Evolutionary conservation across 1,139 yeast genomes (phyloP).

Genomic region (Groenewaldozyma sp.): DNA sequence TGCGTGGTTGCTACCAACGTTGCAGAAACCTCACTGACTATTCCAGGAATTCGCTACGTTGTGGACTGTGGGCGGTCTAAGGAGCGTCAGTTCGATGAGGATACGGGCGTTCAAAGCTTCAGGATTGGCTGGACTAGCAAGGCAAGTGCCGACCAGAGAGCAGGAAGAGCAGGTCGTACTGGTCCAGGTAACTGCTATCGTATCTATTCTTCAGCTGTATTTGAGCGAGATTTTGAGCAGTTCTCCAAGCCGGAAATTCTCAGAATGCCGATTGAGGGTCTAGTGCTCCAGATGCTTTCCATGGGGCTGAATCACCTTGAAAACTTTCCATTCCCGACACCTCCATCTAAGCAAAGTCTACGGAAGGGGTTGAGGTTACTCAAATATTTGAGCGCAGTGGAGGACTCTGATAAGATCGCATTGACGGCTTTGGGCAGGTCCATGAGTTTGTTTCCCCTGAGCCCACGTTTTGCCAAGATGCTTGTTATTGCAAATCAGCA

Average conservation of each 20-base stretch:
- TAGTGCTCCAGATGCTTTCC: slow-evolving; percentile 87
- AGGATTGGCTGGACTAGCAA: slow-evolving; percentile 90
- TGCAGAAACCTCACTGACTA: slow-evolving; percentile 95
- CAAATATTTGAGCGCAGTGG: slow-evolving; percentile 71
- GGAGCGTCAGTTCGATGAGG: slow-evolving; percentile 74
- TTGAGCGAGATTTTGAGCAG: slow-evolving; percentile 72
- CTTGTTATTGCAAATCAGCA: slow-evolving; percentile 80
- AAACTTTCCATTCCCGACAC: slow-evolving; percentile 95
- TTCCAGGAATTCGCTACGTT: slow-evolving; percentile 91
- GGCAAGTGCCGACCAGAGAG: slow-evolving; percentile 91
- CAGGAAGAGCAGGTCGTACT: slow-evolving; percentile 99
- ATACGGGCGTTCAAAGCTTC: slow-evolving; percentile 86
- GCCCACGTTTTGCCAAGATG: slow-evolving; percentile 91
- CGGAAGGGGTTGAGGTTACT: slow-evolving; percentile 60
- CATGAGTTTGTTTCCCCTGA: slow-evolving; percentile 86
- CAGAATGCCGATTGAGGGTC: slow-evolving; percentile 94
- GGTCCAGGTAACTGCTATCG: slow-evolving; percentile 98
- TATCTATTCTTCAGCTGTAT: slow-evolving; percentile 89
- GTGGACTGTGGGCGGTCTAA: slow-evolving; percentile 93
- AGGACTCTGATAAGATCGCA: slow-evolving; percentile 34
- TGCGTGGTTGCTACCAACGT: slow-evolving; percentile 96
- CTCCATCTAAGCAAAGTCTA: slow-evolving; percentile 62
- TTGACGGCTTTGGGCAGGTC: slow-evolving; percentile 74
- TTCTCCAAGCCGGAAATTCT: slow-evolving; percentile 85
- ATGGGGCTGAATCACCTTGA: slow-evolving; percentile 90